These are phyloP conservation scores for Scleroderma citrinum DNA, from an alignment of 768 basidiomycete species.

Conservation along the genomic window DNA sequence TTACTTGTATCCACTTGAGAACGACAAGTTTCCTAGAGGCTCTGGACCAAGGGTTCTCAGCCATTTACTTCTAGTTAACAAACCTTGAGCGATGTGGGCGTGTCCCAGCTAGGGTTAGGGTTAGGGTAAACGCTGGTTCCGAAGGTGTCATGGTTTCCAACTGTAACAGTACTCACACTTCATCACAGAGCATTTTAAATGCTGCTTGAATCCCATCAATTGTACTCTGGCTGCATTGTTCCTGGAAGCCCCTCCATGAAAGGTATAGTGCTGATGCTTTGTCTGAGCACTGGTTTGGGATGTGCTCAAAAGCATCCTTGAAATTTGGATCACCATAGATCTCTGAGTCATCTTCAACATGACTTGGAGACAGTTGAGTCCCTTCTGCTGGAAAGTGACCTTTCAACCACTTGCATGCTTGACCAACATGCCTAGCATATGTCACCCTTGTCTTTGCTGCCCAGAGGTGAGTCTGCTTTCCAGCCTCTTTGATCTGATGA, in stretches of 20 bases:
- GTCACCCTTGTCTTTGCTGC: background rate
- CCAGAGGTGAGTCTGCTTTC: background rate
- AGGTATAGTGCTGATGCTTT: background rate
- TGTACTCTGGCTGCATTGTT: background rate
- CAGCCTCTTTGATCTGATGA: background rate
- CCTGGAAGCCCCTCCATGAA: conserved; percentile 1
- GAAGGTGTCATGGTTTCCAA: background rate
- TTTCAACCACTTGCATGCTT: background rate
- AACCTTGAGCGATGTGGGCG: too few relatives aligned
- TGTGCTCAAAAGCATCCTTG: background rate
- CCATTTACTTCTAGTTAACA: too few relatives aligned
- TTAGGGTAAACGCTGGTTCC: too few relatives aligned
- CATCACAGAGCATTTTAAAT: conserved; percentile 1
- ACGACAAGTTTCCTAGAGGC: too few relatives aligned
- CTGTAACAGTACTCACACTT: background rate
- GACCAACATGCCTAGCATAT: background rate
- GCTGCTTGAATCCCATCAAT: background rate
- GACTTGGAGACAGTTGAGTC: background rate
- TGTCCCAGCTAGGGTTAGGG: too few relatives aligned
- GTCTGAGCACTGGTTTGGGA: background rate
- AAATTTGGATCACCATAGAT: background rate
- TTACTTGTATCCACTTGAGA: too few relatives aligned
- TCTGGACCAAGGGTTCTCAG: too few relatives aligned
- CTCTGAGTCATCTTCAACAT: background rate
- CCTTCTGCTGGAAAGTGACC: background rate